Base-by-base conservation (phyloP, 2,329 filamentous ascomycete genomes). In the Pseudogymnoascus sp. region DNA sequence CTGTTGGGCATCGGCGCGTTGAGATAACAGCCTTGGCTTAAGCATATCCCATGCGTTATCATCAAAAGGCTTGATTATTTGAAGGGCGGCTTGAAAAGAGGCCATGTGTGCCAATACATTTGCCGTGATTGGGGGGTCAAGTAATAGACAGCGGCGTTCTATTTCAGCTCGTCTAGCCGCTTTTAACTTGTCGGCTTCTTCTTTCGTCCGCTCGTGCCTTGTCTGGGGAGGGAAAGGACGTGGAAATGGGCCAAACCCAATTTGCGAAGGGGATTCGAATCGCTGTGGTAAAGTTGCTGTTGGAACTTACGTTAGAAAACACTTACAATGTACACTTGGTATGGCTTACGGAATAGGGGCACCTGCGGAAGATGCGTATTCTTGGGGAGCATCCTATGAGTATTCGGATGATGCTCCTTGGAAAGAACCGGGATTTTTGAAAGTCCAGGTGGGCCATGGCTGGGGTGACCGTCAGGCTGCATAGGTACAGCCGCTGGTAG, bases 81-180 rank as follows among this genome's bases (percentile, higher is more conserved):
- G 84, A 53, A 89, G 81, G 31, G 90, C 86, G 38, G 87, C 88
- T 70, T 88, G 84, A 73, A 91, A 93, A 1, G 88, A 85, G 56
- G 88, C 82, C 74, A 91, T 89, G 70, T 88, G 85, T 63, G 81
- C 81, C 63, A 92, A 77, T 44, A 89, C 78, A 67, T 79, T 80
- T 40, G 85, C 75, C 59, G 78, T 76, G 63, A 93, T 77, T 1
- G 89, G 87, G 25, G 89, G 89, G 33, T 85, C 75, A 59, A 93
- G 79, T 59, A 82, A 78, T 72, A 82, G 75, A 70, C 87, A 90
- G 28, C 88, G 83, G 61, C 82, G 81, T 73, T 92, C 88, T 69
- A 93, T 92, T 68, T 91, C 89, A 12, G 79, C 77, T 71, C 83
- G 84, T 65, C 88, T 82, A 64, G 78, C 79, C 63, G 82, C 81